Evolutionary conservation across 2,329 filamentous ascomycete genomes (phyloP).

Genomic region (Ophiostoma himal-ulmi): DNA sequence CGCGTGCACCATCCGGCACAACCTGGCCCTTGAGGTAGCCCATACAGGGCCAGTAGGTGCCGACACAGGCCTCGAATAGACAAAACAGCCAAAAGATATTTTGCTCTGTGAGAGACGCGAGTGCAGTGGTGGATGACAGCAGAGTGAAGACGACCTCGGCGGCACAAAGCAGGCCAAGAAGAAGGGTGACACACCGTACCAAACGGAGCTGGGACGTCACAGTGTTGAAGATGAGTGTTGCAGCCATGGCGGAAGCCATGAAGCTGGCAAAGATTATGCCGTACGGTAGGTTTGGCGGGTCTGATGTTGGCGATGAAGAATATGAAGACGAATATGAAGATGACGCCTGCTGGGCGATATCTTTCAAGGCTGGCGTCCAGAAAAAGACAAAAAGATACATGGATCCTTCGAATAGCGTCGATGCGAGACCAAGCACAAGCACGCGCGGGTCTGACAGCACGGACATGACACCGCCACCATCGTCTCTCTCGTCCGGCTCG

Average conservation of each 20-base stretch:
- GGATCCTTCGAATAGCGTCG: slow-evolving; percentile 53
- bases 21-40: slow-evolving; percentile 47
- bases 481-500: slow-evolving; percentile 25
- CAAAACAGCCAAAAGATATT: slow-evolving; percentile 51
- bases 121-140: slow-evolving; percentile 29
- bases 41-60: slow-evolving; percentile 52
- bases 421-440: slow-evolving; percentile 45
- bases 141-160: slow-evolving; percentile 34
- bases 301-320: slow-evolving; percentile 11
- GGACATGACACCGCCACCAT: slow-evolving; percentile 16
- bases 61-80: slow-evolving; percentile 50
- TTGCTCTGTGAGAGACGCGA: slow-evolving; percentile 34
- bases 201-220: slow-evolving; percentile 25
- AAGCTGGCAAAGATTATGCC: slow-evolving; percentile 46
- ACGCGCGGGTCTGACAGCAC: slow-evolving; percentile 40
- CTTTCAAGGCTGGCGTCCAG: slow-evolving; percentile 48
- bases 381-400: slow-evolving; percentile 57
- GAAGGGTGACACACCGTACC: slow-evolving; percentile 31
- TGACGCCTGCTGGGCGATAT: slow-evolving; percentile 27
- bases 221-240: slow-evolving; percentile 49
- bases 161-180: slow-evolving; percentile 37
- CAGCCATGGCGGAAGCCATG: slow-evolving; percentile 54
- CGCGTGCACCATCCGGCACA: slow-evolving; percentile 47
- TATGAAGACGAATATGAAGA: slow-evolving; percentile 13
- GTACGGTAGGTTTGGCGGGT: slow-evolving; percentile 35